Base-by-base conservation (phyloP, 352 stramenopile genomes). In the Globisporangium paddicum region DNA sequence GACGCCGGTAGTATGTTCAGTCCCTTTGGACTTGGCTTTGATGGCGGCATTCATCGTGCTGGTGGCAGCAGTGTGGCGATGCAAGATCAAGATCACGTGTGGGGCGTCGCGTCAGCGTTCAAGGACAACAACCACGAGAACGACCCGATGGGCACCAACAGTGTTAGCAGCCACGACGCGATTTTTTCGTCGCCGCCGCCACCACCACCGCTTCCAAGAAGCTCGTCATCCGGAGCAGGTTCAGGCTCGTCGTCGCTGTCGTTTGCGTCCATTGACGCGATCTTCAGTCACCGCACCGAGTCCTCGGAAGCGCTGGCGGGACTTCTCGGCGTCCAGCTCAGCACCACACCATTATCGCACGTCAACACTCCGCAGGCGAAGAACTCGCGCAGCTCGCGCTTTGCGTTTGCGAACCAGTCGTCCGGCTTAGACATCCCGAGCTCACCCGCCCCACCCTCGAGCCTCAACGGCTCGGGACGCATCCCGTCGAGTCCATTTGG, bases 211-310 rank as follows among this genome's bases (percentile, higher is more conserved):
- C 30, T 55, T 21, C 44, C 53, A 19, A 41, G 50, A 44, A 37
- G 44, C 13, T 9, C 62, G 2, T 37, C 73, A 25, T 26, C 44
- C 1, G 25, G 63, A 28, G 25, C 52, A 25, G 41, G 49, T 18
- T 60, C 71, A 35, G 42, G 40, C 8, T 71, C 52, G 26, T 71
- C 52, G 37, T 80, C 75, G 5, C 73, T 79, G 37, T 91, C 82
- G 18, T 94, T 94, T 71, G 79, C 82, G 6, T 89, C 82, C 1
- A 90, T 94, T 45, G 84, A 94, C 51, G 80, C 84, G 19, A 91
- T 91, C 50, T 94, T 94, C 62, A 90, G 72, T 49, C 74, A 87
- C 41, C 73, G 80, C 25, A 87, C 75, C 32, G 80, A 92, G 26
- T 77, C 82, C n/a, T 87, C 84, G 8, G 82, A 90, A 34, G 78